phyloP scores from a whole-genome alignment of 768 basidiomycete species.

The Tricholoma sp. region DNA sequence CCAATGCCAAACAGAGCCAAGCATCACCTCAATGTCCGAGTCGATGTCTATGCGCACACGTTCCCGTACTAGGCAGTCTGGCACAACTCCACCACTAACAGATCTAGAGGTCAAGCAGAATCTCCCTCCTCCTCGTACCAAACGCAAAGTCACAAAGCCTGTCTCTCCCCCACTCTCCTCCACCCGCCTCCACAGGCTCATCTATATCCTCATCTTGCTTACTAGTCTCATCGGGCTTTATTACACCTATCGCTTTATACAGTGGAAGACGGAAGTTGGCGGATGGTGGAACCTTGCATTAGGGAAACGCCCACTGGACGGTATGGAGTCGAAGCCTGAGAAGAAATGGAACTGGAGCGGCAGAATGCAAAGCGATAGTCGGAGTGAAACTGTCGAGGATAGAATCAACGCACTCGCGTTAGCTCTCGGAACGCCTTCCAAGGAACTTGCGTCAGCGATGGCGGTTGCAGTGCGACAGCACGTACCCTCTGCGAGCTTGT shows the following conservation, averaged over 20 bases:
- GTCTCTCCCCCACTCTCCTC: constrained; percentile 43
- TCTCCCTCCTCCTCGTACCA: background rate
- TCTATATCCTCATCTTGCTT: constrained; percentile 41
- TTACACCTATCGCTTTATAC: constrained; percentile 44
- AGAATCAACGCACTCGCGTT: constrained; percentile 56
- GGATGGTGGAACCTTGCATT: constrained; percentile 58
- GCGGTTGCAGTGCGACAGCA: constrained; percentile 52
- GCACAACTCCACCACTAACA: background rate
- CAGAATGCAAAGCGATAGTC: background rate
- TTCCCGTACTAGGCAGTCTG: background rate
- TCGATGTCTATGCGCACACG: background rate
- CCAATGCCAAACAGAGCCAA: no score
- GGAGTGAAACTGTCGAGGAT: constrained; percentile 39
- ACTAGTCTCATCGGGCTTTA: constrained; percentile 40
- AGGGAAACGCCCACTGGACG: constrained; percentile 28
- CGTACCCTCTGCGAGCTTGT: constrained; percentile 56
- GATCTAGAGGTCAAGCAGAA: background rate
- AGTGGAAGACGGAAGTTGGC: constrained; percentile 48
- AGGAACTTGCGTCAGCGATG: constrained; percentile 59
- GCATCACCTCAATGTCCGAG: background rate
- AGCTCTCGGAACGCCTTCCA: constrained; percentile 55
- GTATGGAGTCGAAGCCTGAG: constrained; percentile 5
- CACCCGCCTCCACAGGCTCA: constrained; percentile 41
- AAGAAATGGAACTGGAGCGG: background rate
- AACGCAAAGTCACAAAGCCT: constrained; percentile 12